Conservation (phyloP, 768 basidiomycete genomes). For the Leccinum olivaceopallidum region DNA sequence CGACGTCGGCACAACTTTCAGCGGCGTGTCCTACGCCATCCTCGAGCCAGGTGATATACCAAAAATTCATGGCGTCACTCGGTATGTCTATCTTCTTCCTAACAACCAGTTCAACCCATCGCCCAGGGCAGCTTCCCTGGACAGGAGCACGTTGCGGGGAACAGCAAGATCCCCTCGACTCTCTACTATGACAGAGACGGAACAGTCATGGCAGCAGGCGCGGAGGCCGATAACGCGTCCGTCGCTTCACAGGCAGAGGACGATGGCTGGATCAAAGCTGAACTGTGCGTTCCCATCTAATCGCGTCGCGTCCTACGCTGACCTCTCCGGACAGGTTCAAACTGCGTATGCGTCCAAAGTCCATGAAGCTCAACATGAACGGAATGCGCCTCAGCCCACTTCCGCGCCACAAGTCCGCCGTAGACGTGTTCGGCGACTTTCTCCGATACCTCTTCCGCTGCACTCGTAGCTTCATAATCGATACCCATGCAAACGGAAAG, state of each 20-base stretch:
- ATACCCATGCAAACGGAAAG: no score
- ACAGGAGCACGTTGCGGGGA: slow-evolving; percentile 84
- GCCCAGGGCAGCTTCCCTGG: slow-evolving; percentile 64
- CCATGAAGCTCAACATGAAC: no score
- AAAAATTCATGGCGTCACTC: slow-evolving; percentile 78
- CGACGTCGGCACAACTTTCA: slow-evolving; percentile 83
- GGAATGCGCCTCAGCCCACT: no score
- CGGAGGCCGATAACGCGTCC: slow-evolving; percentile 68
- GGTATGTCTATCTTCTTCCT: slow-evolving; percentile 41
- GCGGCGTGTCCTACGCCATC: slow-evolving; percentile 82
- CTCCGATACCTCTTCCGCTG: no score
- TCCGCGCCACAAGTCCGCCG: no score
- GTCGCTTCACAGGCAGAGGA: slow-evolving; percentile 59
- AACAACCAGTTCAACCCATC: slow-evolving; percentile 11
- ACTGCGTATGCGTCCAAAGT: slow-evolving; percentile 63
- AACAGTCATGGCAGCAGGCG: slow-evolving; percentile 68
- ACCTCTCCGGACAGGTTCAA: slow-evolving; percentile 57
- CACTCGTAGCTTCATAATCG: no score
- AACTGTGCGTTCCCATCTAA: slow-evolving; percentile 52
- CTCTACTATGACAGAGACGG: slow-evolving; percentile 74
- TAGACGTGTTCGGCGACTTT: no score
- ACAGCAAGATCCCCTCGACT: slow-evolving; percentile 79
- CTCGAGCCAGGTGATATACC: slow-evolving; percentile 81
- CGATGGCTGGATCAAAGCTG: slow-evolving; percentile 73
- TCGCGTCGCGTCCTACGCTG: background rate